phyloP scores from a whole-genome alignment of 1,284 basidiomycete species.

The Apiotrichum porosum region DNA sequence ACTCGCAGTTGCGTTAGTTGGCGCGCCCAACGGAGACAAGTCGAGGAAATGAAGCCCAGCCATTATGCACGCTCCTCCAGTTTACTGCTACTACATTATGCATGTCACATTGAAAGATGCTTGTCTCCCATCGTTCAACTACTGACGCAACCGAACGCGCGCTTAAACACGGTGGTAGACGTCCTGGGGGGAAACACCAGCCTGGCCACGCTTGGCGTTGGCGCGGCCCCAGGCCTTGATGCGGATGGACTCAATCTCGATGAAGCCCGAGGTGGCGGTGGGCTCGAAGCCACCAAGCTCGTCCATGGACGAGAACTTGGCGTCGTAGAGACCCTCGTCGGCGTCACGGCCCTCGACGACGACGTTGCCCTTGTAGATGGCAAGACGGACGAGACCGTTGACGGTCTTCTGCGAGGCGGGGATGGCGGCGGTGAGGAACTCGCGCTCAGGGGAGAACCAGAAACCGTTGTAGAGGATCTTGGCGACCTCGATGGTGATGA shows the following conservation, averaged over 20 bases:
- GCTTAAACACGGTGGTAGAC: slow-evolving; percentile 59
- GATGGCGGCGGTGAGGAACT: slow-evolving; percentile 84
- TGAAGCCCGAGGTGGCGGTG: slow-evolving; percentile 86
- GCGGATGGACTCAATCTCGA: slow-evolving; percentile 88
- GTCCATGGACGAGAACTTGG: slow-evolving; percentile 97
- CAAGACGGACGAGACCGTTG: slow-evolving; percentile 85
- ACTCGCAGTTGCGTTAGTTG: too few relatives aligned
- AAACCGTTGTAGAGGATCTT: slow-evolving; percentile 86
- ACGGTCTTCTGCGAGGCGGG: slow-evolving; percentile 93
- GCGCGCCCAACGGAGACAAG: too few relatives aligned
- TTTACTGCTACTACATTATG: too few relatives aligned
- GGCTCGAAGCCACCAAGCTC: slow-evolving; percentile 96
- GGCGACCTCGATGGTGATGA: slow-evolving; percentile 84
- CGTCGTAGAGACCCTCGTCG: slow-evolving; percentile 87
- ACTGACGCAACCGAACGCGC: too few relatives aligned
- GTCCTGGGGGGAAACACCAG: slow-evolving; percentile 67
- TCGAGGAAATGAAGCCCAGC: too few relatives aligned
- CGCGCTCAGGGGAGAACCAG: slow-evolving; percentile 96
- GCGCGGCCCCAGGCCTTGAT: slow-evolving; percentile 76
- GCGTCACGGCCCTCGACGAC: slow-evolving; percentile 88
- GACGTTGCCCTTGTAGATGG: slow-evolving; percentile 95
- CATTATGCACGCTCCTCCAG: too few relatives aligned
- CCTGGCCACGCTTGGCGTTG: slow-evolving; percentile 67
- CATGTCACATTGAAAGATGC: background rate
- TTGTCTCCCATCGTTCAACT: background rate